These are phyloP conservation scores for Leptographium galeiforme DNA, from an alignment of 2,329 filamentous ascomycete species.

Conservation along the genomic window DNA sequence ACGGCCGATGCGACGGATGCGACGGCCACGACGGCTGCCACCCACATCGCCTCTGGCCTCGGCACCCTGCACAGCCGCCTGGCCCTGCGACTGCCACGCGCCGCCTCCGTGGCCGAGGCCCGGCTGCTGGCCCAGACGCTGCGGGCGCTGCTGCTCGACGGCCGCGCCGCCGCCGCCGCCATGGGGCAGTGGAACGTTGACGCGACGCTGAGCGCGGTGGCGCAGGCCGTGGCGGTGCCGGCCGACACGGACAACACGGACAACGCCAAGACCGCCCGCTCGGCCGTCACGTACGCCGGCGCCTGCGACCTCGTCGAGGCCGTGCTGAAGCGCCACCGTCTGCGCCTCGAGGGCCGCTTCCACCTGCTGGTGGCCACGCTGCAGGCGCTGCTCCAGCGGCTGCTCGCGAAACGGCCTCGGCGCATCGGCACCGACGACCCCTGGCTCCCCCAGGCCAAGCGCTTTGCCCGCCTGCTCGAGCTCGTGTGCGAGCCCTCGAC, in stretches of 20 bases:
- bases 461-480: constrained; percentile 19
- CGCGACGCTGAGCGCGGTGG: constrained; percentile 32
- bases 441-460: constrained; percentile 32
- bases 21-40: neutral
- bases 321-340: constrained; percentile 43
- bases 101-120: constrained; percentile 20
- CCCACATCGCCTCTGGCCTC: constrained; percentile 21
- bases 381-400: constrained; percentile 39
- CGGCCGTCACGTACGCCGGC: constrained; percentile 26
- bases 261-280: too few species aligned
- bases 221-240: constrained; percentile 16
- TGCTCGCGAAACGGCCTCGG: constrained; percentile 28
- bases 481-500: constrained; percentile 39
- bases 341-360: constrained; percentile 48
- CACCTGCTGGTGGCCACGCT: constrained; percentile 42
- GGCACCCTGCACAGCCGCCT: constrained; percentile 28
- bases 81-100: constrained; percentile 17
- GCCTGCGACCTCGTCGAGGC: constrained; percentile 41
- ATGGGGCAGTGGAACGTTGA: constrained; percentile 49
- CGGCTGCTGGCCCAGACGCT: constrained; percentile 27
- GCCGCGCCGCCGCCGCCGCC: constrained; percentile 31
- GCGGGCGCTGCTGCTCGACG: constrained; percentile 27
- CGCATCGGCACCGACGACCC: constrained; percentile 8
- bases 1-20: neutral
- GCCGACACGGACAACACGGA: constrained; percentile 2